These are phyloP conservation scores for Endothia cerciana DNA, from an alignment of 2,329 filamentous ascomycete species.

Conservation along the genomic window DNA sequence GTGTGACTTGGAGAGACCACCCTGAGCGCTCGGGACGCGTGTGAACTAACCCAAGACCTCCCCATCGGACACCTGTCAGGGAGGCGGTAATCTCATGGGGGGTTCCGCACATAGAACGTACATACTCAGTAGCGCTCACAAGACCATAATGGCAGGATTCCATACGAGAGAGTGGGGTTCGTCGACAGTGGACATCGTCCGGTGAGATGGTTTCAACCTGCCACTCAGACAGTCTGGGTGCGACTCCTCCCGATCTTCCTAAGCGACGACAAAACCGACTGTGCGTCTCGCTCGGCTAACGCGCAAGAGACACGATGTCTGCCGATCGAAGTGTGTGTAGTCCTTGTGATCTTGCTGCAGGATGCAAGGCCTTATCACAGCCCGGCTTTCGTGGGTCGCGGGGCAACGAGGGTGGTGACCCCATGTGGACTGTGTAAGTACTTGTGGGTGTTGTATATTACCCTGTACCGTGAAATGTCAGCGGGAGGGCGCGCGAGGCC, in stretches of 20 bases:
- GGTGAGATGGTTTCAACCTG: not conserved
- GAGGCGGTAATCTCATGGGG: not conserved
- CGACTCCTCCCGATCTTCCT: not conserved
- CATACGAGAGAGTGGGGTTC: too few relatives aligned
- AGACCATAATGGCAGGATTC: not conserved
- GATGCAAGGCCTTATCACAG: constrained; percentile 18
- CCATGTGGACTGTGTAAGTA: not conserved
- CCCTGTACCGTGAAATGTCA: not conserved
- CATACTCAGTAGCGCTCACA: not conserved
- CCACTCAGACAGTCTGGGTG: not conserved
- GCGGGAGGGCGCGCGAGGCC: constrained; percentile 1
- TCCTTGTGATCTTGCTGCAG: constrained; percentile 21
- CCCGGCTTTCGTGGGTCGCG: constrained; percentile 12
- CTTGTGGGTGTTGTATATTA: constrained; percentile 6
- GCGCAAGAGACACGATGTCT: constrained; percentile 17
- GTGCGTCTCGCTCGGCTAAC: constrained; percentile 13
- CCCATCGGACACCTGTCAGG: not conserved
- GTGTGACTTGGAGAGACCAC: not conserved
- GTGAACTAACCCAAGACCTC: not conserved
- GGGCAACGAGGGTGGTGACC: not conserved
- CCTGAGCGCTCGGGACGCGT: not conserved
- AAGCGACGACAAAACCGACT: not conserved
- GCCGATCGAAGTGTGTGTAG: constrained; percentile 19
- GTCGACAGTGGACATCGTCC: not conserved
- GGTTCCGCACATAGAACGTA: not conserved